A percentile compares a stretch with the other conserved stretches of the same genome.
These are phyloP conservation scores for Malassezia caprae DNA, from an alignment of 1,284 basidiomycete genomes.

Conservation along the genomic window DNA sequence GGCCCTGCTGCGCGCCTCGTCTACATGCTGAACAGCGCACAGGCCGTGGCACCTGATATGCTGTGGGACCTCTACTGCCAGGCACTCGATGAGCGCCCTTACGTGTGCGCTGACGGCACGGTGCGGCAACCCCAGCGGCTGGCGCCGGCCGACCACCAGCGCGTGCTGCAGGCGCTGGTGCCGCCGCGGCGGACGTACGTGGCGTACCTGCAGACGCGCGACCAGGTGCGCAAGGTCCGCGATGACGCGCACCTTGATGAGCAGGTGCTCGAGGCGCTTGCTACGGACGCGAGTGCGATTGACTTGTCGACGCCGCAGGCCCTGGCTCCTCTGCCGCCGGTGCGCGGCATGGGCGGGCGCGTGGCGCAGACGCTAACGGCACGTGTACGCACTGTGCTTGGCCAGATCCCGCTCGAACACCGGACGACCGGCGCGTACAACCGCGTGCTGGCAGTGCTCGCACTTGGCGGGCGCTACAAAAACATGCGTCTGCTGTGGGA, in stretches of 20 bases:
- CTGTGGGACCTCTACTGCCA: conserved; percentile 11
- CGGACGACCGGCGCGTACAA: conserved; percentile 23
- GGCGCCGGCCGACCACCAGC: conserved; percentile 2
- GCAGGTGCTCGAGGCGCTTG: not conserved
- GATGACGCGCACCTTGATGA: not conserved
- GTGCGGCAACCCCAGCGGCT: conserved; percentile 5
- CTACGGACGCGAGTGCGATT: not conserved
- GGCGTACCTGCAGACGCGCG: not conserved
- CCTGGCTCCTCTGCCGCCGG: conserved; percentile 2
- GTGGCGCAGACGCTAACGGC: not conserved
- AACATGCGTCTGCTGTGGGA: conserved; percentile 34
- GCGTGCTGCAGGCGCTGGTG: conserved; percentile 10
- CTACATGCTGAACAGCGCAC: not conserved
- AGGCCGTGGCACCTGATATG: conserved; percentile 1
- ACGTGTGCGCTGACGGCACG: conserved; percentile 2
- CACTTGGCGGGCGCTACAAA: conserved; percentile 26
- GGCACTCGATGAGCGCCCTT: conserved; percentile 7
- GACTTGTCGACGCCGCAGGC: conserved; percentile 14
- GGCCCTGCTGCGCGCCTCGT: not conserved
- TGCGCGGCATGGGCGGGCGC: conserved; percentile 2
- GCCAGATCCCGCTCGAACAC: not conserved
- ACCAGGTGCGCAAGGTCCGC: not conserved
- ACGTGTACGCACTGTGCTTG: conserved; percentile 5
- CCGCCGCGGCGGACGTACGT: not conserved
- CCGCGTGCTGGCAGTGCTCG: conserved; percentile 26